A percentile compares a stretch with the other conserved stretches of the same genome.
Evolutionary conservation across 306 rosid genomes (phyloP).

Genomic region (barrel medic (Medicago truncatula)): DNA sequence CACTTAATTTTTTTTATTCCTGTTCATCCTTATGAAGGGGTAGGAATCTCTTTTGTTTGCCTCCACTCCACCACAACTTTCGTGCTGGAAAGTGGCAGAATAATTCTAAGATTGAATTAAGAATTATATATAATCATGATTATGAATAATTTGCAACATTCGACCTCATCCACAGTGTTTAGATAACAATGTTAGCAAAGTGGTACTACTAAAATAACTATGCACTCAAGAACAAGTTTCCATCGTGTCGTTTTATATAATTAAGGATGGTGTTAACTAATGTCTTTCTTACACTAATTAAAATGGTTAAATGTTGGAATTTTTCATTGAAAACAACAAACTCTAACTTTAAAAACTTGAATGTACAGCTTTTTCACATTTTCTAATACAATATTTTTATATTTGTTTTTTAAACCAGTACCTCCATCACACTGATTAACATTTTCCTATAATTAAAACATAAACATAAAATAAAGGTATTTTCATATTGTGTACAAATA

Average conservation of each 20-base stretch:
- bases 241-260: neutral
- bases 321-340: no score
- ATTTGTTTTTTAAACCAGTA: no score
- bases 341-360: no score
- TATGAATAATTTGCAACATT: constrained; percentile 35
- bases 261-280: no score
- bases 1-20: neutral
- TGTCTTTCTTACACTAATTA: no score
- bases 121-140: constrained; percentile 41
- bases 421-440: no score
- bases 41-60: constrained; percentile 38
- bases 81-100: constrained; percentile 56
- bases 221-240: constrained; percentile 42
- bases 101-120: constrained; percentile 46
- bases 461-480: constrained; percentile 19
- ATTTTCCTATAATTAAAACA: neutral
- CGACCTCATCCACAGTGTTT: constrained; percentile 40
- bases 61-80: constrained; percentile 45
- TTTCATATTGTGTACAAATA: constrained; percentile 29
- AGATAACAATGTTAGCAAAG: constrained; percentile 9
- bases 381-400: no score
- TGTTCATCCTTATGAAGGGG: neutral
- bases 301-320: no score
- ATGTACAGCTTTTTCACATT: no score
- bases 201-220: constrained; percentile 20